phyloP scores from a whole-genome alignment of 2,329 filamentous ascomycete species.

The Bipolaris cookei region DNA sequence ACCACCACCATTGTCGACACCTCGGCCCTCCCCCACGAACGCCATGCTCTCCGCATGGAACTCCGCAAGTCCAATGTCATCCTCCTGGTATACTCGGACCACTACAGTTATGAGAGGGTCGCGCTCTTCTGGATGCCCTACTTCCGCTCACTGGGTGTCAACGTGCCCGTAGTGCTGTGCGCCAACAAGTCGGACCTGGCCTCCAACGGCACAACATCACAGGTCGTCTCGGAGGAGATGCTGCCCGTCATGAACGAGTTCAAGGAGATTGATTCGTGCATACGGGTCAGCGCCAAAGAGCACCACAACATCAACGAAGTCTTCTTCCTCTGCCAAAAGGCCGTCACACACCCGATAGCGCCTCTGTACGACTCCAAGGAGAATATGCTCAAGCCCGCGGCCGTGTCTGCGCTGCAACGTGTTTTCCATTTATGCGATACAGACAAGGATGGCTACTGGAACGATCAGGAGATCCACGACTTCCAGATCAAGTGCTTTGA shows the following conservation, averaged over 20 bases:
- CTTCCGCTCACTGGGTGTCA: constrained; percentile 96
- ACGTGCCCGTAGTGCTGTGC: constrained; percentile 94
- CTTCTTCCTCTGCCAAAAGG: constrained; percentile 98
- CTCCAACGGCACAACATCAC: constrained; percentile 74
- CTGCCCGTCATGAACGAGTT: constrained; percentile 98
- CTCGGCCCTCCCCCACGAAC: constrained; percentile 90
- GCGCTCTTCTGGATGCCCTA: constrained; percentile 99
- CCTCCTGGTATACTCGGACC: constrained; percentile 93
- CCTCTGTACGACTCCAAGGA: constrained; percentile 98
- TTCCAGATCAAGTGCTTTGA: constrained; percentile 94
- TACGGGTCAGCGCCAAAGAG: constrained; percentile 88
- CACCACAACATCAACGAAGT: constrained; percentile 92
- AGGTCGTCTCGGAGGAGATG: constrained; percentile 96
- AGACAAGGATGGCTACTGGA: constrained; percentile 92
- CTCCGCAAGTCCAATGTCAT: constrained; percentile 98
- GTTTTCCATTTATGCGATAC: constrained; percentile 97
- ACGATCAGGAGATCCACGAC: constrained; percentile 85
- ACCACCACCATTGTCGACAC: constrained; percentile 98
- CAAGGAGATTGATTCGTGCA: constrained; percentile 98
- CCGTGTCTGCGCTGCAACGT: constrained; percentile 81
- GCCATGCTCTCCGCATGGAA: constrained; percentile 87
- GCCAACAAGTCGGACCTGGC: constrained; percentile 96
- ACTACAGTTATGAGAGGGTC: constrained; percentile 98
- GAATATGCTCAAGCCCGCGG: constrained; percentile 80
- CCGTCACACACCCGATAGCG: constrained; percentile 94